Percentiles rank a stretch among this genome's conserved stretches.
phyloP scores from a whole-genome alignment of 2,329 filamentous ascomycete species.

The Pestalotiopsis sp. region DNA sequence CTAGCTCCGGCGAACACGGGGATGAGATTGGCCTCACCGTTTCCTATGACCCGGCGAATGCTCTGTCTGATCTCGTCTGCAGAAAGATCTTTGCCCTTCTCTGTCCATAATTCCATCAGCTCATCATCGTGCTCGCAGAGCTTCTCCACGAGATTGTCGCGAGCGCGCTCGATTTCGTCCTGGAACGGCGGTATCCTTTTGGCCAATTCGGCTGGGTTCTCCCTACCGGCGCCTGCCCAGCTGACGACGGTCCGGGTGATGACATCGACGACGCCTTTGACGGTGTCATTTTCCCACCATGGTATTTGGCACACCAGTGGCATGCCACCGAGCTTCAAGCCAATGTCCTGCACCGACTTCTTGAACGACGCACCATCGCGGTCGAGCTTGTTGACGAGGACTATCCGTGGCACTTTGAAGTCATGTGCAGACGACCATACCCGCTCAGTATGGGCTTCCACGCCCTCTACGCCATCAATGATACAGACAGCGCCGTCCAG shows the following conservation, averaged over 20 bases:
- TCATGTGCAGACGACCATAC: slow-evolving; percentile 91
- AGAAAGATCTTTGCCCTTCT: slow-evolving; percentile 74
- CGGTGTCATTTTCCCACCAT: slow-evolving; percentile 83
- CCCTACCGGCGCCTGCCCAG: slow-evolving; percentile 57
- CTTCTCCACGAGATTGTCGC: slow-evolving; percentile 77
- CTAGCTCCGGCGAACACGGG: slow-evolving; percentile 92
- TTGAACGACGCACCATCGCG: slow-evolving; percentile 82
- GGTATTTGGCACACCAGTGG: slow-evolving; percentile 93
- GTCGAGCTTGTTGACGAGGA: slow-evolving; percentile 86
- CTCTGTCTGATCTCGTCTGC: slow-evolving; percentile 69
- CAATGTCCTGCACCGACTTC: slow-evolving; percentile 83
- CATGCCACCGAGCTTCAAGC: slow-evolving; percentile 76
- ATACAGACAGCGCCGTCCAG: slow-evolving; percentile 92
- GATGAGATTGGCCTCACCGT: slow-evolving; percentile 71
- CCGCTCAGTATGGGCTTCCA: slow-evolving; percentile 95
- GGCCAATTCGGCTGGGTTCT: slow-evolving; percentile 41
- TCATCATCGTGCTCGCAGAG: slow-evolving; percentile 87
- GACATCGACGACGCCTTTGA: slow-evolving; percentile 84
- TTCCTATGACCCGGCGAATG: slow-evolving; percentile 71
- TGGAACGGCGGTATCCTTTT: slow-evolving; percentile 57
- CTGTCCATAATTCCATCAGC: slow-evolving; percentile 83
- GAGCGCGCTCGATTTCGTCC: slow-evolving; percentile 73
- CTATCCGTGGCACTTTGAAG: slow-evolving; percentile 80
- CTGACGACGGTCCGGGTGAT: slow-evolving; percentile 74
- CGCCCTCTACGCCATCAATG: slow-evolving; percentile 87